Evolutionary conservation across 805 yeast genomes (phyloP).

Genomic region (Wickerhamiella azyma): DNA sequence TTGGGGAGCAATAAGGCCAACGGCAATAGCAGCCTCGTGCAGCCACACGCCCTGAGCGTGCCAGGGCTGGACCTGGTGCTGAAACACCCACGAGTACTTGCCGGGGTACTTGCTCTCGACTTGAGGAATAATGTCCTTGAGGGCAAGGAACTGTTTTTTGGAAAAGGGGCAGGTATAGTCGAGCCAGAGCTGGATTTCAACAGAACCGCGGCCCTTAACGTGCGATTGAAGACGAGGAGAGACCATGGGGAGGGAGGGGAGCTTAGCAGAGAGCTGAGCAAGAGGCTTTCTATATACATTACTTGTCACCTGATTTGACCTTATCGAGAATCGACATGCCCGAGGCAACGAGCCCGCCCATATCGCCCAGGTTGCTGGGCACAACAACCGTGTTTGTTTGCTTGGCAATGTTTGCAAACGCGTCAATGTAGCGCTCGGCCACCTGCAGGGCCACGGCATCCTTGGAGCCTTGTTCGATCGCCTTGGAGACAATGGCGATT

Average conservation of each 20-base stretch:
- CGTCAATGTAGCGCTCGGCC: conserved; percentile 72
- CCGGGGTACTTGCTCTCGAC: conserved; percentile 35
- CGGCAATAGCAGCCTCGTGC: conserved; percentile 61
- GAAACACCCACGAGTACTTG: conserved; percentile 45
- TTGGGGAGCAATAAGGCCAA: conserved; percentile 40
- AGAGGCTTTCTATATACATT: background rate
- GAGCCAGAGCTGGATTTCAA: conserved; percentile 19
- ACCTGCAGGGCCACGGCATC: conserved; percentile 69
- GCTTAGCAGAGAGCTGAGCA: background rate
- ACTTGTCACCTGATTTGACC: conserved; percentile 23
- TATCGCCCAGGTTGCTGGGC: conserved; percentile 63
- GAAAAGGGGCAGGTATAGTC: conserved; percentile 52
- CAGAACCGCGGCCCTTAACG: conserved; percentile 16
- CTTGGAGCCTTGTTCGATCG: conserved; percentile 45
- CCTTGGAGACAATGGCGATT: conserved; percentile 46
- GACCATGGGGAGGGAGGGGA: conserved; percentile 10
- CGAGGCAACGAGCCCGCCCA: conserved; percentile 60
- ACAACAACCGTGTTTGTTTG: conserved; percentile 65
- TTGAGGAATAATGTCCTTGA: conserved; percentile 41
- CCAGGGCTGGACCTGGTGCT: conserved; percentile 83
- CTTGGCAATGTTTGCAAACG: conserved; percentile 71
- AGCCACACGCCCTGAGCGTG: conserved; percentile 58
- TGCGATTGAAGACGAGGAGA: conserved; percentile 17
- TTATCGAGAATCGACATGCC: conserved; percentile 61
- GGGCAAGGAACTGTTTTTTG: conserved; percentile 45